phyloP scores from a whole-genome alignment of 495 filamentous ascomycete species.

The Penicillium ochrochloron region DNA sequence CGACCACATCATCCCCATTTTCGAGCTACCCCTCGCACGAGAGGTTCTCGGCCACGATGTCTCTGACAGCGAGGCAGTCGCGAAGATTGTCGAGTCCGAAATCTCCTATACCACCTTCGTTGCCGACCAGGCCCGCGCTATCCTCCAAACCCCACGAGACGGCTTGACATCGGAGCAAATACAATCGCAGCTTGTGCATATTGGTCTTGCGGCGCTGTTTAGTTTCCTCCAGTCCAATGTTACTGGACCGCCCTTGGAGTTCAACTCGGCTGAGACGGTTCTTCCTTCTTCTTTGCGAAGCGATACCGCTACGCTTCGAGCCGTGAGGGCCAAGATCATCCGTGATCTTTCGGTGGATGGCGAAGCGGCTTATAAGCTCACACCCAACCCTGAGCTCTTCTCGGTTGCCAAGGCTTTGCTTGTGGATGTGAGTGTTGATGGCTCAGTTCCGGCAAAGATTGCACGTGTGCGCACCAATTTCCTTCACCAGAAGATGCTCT shows the following conservation, averaged over 20 bases:
- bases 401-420: slow-evolving; percentile 67
- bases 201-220: slow-evolving; percentile 74
- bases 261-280: slow-evolving; percentile 55
- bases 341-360: slow-evolving; percentile 77
- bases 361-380: slow-evolving; percentile 81
- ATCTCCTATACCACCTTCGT: slow-evolving; percentile 47
- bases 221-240: slow-evolving; percentile 92
- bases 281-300: slow-evolving; percentile 52
- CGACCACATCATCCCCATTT: slow-evolving; percentile 39
- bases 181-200: slow-evolving; percentile 52
- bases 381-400: slow-evolving; percentile 81
- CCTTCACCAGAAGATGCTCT: slow-evolving; percentile 85
- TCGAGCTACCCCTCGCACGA: slow-evolving; percentile 46
- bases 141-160: slow-evolving; percentile 28
- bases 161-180: slow-evolving; percentile 38
- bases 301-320: slow-evolving; percentile 31
- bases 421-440: slow-evolving; percentile 38
- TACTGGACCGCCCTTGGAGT: slow-evolving; percentile 79
- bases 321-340: slow-evolving; percentile 59
- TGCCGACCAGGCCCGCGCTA: slow-evolving; percentile 35
- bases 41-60: slow-evolving; percentile 40
- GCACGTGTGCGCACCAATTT: slow-evolving; percentile 73
- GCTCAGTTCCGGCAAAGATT: slow-evolving; percentile 42
- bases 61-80: slow-evolving; percentile 29
- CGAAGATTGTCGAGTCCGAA: slow-evolving; percentile 33